Evolutionary conservation across 2,329 filamentous ascomycete genomes (phyloP).

Genomic region (Sordariomycetes sp.): DNA sequence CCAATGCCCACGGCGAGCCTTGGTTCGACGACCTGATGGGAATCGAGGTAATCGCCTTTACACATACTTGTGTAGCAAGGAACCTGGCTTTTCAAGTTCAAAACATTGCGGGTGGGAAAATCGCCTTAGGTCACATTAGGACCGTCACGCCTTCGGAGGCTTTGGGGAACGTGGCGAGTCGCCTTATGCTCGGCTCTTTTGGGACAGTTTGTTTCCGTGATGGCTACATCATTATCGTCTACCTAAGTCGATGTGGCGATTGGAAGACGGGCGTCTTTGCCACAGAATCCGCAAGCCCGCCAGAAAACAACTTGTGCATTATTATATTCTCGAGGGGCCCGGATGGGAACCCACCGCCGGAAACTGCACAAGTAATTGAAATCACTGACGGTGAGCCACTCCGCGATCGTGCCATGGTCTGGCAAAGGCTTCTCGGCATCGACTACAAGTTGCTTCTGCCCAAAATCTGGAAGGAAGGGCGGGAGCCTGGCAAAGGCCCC

Average conservation of each 20-base stretch:
- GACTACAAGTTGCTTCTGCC: slow-evolving; percentile 17
- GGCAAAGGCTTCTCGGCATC: slow-evolving; percentile 16
- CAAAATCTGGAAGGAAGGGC: not conserved
- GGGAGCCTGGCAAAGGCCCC: slow-evolving; percentile 5
- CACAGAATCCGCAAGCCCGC: slow-evolving; percentile 6
- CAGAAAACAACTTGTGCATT: slow-evolving; percentile 17
- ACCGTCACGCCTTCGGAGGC: slow-evolving; percentile 1
- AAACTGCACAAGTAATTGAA: not conserved
- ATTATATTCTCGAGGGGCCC: slow-evolving; percentile 19
- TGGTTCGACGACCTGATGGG: slow-evolving; percentile 15
- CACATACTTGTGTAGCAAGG: slow-evolving; percentile 18
- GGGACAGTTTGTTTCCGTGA: slow-evolving; percentile 19
- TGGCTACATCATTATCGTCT: slow-evolving; percentile 21
- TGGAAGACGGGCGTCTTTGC: slow-evolving; percentile 15
- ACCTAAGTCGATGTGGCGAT: slow-evolving; percentile 19
- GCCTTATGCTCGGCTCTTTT: slow-evolving; percentile 19
- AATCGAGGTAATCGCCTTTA: slow-evolving; percentile 15
- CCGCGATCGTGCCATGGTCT: slow-evolving; percentile 7
- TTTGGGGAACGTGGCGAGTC: slow-evolving; percentile 16
- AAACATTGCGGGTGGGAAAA: not conserved
- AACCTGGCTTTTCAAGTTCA: slow-evolving; percentile 12
- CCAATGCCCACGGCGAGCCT: not conserved
- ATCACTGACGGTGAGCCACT: not conserved
- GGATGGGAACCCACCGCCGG: slow-evolving; percentile 3
- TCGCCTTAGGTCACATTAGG: slow-evolving; percentile 8